phyloP scores from a whole-genome alignment of 2,329 filamentous ascomycete genomes.

The Amylocarpus encephaloides region DNA sequence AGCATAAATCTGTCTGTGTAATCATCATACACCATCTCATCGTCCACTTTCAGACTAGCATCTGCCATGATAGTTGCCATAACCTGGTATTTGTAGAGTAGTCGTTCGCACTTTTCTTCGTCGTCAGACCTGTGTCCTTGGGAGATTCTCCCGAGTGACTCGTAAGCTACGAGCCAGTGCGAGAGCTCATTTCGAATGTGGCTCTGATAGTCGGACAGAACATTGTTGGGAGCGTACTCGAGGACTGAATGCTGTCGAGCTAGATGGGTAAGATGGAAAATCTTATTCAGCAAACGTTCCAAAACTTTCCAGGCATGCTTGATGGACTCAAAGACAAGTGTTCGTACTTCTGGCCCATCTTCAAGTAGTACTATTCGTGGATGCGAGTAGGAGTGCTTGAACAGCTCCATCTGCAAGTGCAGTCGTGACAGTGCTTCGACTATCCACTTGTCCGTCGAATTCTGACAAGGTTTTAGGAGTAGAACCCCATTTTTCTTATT shows the following conservation, averaged over 20 bases:
- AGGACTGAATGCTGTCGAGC: no score
- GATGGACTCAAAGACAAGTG: no score
- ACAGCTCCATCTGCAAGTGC: conserved; percentile 30
- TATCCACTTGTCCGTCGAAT: conserved; percentile 38
- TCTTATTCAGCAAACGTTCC: no score
- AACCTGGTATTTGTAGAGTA: conserved; percentile 36
- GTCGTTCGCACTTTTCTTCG: conserved; percentile 15
- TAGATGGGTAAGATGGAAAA: no score
- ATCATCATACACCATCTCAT: conserved; percentile 36
- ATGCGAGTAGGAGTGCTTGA: conserved; percentile 6
- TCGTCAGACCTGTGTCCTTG: neutral
- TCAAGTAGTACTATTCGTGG: neutral
- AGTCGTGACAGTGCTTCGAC: conserved; percentile 35
- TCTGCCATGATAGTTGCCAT: conserved; percentile 40
- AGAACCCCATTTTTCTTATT: neutral
- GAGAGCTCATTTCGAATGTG: conserved; percentile 3
- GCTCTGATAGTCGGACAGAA: neutral
- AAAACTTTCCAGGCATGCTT: no score
- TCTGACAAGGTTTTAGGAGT: neutral
- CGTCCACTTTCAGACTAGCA: conserved; percentile 28
- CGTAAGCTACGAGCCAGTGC: conserved; percentile 10
- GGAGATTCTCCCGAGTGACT: conserved; percentile 3
- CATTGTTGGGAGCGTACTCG: no score
- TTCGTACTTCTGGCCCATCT: no score
- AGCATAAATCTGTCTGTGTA: conserved; percentile 31